Conservation (phyloP, 1,284 basidiomycete species). For the Termitomyces sp. region DNA sequence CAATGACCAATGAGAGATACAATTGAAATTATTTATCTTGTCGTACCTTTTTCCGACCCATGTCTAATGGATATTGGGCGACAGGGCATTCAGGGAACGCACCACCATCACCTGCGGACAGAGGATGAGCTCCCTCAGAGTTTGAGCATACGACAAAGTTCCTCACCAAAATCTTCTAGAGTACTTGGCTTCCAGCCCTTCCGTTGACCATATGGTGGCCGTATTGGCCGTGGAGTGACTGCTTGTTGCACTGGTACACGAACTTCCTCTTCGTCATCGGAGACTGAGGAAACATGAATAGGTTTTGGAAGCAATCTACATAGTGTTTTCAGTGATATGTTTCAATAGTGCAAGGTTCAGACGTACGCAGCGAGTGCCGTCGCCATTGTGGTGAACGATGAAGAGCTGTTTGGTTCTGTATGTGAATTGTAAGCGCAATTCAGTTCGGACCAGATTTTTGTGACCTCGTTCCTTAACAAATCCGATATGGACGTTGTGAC, state of each 20-base stretch:
- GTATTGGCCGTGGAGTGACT: slow-evolving; percentile 47
- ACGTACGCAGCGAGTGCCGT: slow-evolving; percentile 55
- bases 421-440: neutral
- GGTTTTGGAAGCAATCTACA: slow-evolving; percentile 65
- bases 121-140: slow-evolving; percentile 7
- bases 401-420: slow-evolving; percentile 8
- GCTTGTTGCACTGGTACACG: slow-evolving; percentile 31
- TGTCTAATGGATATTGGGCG: slow-evolving; percentile 93
- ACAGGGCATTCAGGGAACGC: slow-evolving; percentile 97
- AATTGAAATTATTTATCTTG: slow-evolving; percentile 18
- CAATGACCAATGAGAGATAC: slow-evolving; percentile 4
- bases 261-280: slow-evolving; percentile 56
- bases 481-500: neutral
- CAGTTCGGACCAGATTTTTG: neutral
- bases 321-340: neutral
- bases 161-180: slow-evolving; percentile 79
- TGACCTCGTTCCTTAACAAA: neutral
- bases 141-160: neutral
- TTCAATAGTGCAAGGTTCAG: slow-evolving; percentile 3
- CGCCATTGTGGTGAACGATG: slow-evolving; percentile 39
- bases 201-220: slow-evolving; percentile 84
- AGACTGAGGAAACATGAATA: slow-evolving; percentile 45
- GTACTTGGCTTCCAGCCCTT: slow-evolving; percentile 82
- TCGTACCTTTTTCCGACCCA: slow-evolving; percentile 90
- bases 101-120: slow-evolving; percentile 74